Conservation (phyloP, 2,329 filamentous ascomycete species). For the Phaeosphaeriaceae sp. region DNA sequence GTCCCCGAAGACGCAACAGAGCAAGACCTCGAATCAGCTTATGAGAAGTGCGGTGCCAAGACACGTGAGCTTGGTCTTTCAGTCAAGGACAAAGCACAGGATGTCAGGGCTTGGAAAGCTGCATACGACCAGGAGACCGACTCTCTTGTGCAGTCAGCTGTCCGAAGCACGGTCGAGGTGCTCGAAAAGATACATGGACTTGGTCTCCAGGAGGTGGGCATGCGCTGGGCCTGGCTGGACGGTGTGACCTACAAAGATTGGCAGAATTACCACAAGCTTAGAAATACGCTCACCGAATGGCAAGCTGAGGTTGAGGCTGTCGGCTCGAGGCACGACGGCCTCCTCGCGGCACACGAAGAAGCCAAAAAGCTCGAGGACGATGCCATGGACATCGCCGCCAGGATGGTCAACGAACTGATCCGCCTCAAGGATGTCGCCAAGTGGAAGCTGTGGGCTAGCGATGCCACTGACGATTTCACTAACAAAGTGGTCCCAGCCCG, state of each 20-base stretch:
- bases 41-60: slow-evolving; percentile 59
- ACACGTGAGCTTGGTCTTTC: slow-evolving; percentile 73
- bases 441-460: slow-evolving; percentile 81
- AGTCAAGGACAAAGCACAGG: slow-evolving; percentile 79
- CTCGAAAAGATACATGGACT: slow-evolving; percentile 83
- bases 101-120: slow-evolving; percentile 77
- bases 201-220: slow-evolving; percentile 88
- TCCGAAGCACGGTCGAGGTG: slow-evolving; percentile 82
- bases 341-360: slow-evolving; percentile 71
- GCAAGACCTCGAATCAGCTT: slow-evolving; percentile 58
- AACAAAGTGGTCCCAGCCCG: slow-evolving; percentile 68
- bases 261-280: slow-evolving; percentile 91
- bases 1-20: slow-evolving; percentile 67
- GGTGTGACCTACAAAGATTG: slow-evolving; percentile 97
- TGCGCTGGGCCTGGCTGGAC: slow-evolving; percentile 94
- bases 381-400: slow-evolving; percentile 80
- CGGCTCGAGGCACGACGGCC: slow-evolving; percentile 74
- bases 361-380: slow-evolving; percentile 75
- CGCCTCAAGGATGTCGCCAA: slow-evolving; percentile 82
- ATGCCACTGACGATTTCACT: slow-evolving; percentile 80
- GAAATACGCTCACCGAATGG: slow-evolving; percentile 83
- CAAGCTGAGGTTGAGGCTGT: slow-evolving; percentile 79
- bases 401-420: slow-evolving; percentile 79
- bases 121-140: slow-evolving; percentile 74
- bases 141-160: slow-evolving; percentile 71